Base-by-base conservation (phyloP, 257 asterid genomes). In the Jaltomata sinuosa region DNA sequence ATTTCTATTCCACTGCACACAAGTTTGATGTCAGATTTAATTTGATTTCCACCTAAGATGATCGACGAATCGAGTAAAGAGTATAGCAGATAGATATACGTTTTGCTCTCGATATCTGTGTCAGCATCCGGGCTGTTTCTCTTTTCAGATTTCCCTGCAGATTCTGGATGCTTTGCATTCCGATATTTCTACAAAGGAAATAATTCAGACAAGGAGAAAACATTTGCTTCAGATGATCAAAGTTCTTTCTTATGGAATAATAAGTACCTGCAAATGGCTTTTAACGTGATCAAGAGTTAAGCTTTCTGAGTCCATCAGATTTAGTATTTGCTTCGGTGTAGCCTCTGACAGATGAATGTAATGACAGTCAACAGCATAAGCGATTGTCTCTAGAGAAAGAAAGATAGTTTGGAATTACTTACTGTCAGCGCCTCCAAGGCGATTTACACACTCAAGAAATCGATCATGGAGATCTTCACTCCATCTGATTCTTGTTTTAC, bases 351-450 rank as follows among this genome's bases (percentile, higher is more conserved):
- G 84, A 86, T 6, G 50, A 84, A 77, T 36, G 31, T n/a, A 54
- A 52, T 36, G 69, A 79, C 49, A 8, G 67, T 59, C 21, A 59
- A 61, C 55, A 16, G 32, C 59, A 81, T 31, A 25, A 4, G 11
- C 14, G 6, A 49, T 45, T 16, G 21, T 3, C 3, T 47, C 2
- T 27, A 27, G 25, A 47, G 42, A 31, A 74, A 14, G 59, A 45
- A 18, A 47, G 52, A 67, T 5, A 76, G 61, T 49, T 29, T 83
- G 49, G 64, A 29, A 67, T 38, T 32, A 89, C 98, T 90, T 92
- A 96, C 99, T 94, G 83, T 93, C 98, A 64, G 94, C 93, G 6
- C 99, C 99, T 71, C 98, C 98, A 40, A 94, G 98, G 79, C 87
- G 89, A 84, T 91, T 92, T 83, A 94, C 95, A 52, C 97, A 90